Conservation (phyloP, 2,329 filamentous ascomycete species). For the Drechslerella coelobrocha region DNA sequence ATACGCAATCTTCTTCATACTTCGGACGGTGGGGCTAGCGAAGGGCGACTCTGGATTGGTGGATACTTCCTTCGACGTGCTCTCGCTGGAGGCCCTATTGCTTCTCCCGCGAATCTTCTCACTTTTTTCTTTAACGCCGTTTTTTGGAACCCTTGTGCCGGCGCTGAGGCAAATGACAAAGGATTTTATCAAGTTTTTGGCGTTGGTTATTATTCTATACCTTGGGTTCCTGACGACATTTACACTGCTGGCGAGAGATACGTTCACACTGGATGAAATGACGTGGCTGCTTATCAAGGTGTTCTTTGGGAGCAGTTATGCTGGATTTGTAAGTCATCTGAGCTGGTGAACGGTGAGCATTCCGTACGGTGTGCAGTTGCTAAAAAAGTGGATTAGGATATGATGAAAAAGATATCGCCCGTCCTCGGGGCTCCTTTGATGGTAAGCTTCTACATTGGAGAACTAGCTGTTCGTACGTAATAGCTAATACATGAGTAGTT, state of each 20-base stretch:
- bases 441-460: conserved; percentile 56
- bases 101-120: conserved; percentile 89
- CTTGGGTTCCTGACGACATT: conserved; percentile 88
- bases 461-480: background rate
- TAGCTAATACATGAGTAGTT: conserved; percentile 59
- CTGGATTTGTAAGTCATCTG: conserved; percentile 69
- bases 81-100: conserved; percentile 86
- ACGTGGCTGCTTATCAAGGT: conserved; percentile 79
- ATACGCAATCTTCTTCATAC: conserved; percentile 72
- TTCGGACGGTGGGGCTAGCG: conserved; percentile 73
- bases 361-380: conserved; percentile 68
- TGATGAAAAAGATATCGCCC: conserved; percentile 59
- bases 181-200: conserved; percentile 83
- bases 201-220: conserved; percentile 71
- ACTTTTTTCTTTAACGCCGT: conserved; percentile 82
- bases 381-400: conserved; percentile 51
- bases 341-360: conserved; percentile 66
- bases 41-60: conserved; percentile 69
- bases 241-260: conserved; percentile 74
- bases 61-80: conserved; percentile 83
- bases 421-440: conserved; percentile 64
- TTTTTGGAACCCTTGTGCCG: conserved; percentile 86
- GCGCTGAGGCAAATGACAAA: conserved; percentile 94
- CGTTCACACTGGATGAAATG: conserved; percentile 71
- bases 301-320: conserved; percentile 77